These are phyloP conservation scores for Colletotrichum orchidophilum DNA, from an alignment of 2,329 filamentous ascomycete species.

Conservation along the genomic window DNA sequence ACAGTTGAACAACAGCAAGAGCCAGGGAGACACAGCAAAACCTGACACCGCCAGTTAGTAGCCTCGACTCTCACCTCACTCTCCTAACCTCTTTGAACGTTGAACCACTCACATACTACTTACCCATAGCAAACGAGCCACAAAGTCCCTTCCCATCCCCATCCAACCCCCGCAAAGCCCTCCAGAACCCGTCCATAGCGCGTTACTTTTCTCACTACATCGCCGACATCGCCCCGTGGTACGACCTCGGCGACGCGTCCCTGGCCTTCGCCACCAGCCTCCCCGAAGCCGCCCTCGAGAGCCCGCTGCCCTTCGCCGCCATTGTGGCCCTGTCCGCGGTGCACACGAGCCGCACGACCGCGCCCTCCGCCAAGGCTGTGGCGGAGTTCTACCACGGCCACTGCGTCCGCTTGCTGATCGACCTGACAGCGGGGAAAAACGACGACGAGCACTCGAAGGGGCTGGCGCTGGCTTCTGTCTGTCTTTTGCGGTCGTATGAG, in stretches of 20 bases:
- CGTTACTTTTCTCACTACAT: constrained; percentile 52
- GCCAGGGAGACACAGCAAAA: background rate
- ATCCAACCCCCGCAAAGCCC: constrained; percentile 39
- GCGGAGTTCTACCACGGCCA: constrained; percentile 52
- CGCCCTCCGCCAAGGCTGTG: constrained; percentile 37
- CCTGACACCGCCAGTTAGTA: background rate
- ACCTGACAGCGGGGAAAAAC: constrained; percentile 40
- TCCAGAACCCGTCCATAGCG: constrained; percentile 44
- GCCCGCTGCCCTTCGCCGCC: constrained; percentile 53
- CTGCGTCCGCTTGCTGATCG: constrained; percentile 51
- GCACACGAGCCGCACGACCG: constrained; percentile 46
- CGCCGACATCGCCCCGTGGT: constrained; percentile 52
- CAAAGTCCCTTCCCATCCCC: constrained; percentile 1
- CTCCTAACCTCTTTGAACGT: background rate
- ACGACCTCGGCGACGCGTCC: constrained; percentile 54
- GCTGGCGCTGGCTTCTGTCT: constrained; percentile 53
- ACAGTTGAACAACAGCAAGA: background rate
- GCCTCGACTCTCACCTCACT: background rate
- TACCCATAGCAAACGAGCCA: background rate
- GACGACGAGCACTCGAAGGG: constrained; percentile 45
- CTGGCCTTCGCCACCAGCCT: constrained; percentile 47
- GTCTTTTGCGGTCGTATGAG: constrained; percentile 58
- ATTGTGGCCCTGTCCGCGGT: constrained; percentile 56
- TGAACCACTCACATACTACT: background rate
- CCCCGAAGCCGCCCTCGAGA: constrained; percentile 47